These are phyloP conservation scores for Ogataea polymorpha DNA, from an alignment of 805 yeast genomes.

Conservation along the genomic window DNA sequence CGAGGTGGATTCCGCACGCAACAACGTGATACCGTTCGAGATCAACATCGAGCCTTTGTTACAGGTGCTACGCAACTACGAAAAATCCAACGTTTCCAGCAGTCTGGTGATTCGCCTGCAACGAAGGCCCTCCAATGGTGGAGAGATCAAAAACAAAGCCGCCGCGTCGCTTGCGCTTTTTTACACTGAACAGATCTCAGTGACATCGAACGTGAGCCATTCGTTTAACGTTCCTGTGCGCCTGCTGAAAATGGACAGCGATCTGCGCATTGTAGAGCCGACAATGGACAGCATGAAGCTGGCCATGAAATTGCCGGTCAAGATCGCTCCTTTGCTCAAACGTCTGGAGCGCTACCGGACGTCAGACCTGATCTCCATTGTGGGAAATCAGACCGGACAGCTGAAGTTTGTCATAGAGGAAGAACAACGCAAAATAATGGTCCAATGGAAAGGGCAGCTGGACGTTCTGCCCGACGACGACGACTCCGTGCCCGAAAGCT, in stretches of 20 bases:
- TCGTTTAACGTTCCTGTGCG: slow-evolving; percentile 71
- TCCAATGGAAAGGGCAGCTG: slow-evolving; percentile 57
- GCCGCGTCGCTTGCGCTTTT: slow-evolving; percentile 52
- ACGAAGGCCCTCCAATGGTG: slow-evolving; percentile 30
- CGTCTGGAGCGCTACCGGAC: slow-evolving; percentile 65
- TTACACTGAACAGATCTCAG: slow-evolving; percentile 45
- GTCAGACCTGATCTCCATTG: slow-evolving; percentile 47
- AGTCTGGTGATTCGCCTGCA: slow-evolving; percentile 52
- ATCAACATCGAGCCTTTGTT: slow-evolving; percentile 57
- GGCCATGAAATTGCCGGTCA: slow-evolving; percentile 49
- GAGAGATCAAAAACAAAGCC: slow-evolving; percentile 25
- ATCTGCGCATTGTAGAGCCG: slow-evolving; percentile 60
- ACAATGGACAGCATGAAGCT: slow-evolving; percentile 52
- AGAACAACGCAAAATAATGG: slow-evolving; percentile 50
- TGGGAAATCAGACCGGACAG: slow-evolving; percentile 48
- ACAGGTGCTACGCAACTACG: slow-evolving; percentile 56
- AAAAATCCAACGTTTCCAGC: slow-evolving; percentile 45
- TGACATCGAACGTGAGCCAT: slow-evolving; percentile 51
- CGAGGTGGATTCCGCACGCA: slow-evolving; percentile 50
- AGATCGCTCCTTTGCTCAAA: slow-evolving; percentile 51
- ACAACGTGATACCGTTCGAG: slow-evolving; percentile 57
- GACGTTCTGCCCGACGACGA: slow-evolving; percentile 37
- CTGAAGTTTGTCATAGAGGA: slow-evolving; percentile 53
- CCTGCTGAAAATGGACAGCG: slow-evolving; percentile 53
- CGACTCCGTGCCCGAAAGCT: slow-evolving; percentile 13